These are phyloP conservation scores for Nevesoporus exiguus DNA, from an alignment of 768 basidiomycete genomes.

Conservation along the genomic window DNA sequence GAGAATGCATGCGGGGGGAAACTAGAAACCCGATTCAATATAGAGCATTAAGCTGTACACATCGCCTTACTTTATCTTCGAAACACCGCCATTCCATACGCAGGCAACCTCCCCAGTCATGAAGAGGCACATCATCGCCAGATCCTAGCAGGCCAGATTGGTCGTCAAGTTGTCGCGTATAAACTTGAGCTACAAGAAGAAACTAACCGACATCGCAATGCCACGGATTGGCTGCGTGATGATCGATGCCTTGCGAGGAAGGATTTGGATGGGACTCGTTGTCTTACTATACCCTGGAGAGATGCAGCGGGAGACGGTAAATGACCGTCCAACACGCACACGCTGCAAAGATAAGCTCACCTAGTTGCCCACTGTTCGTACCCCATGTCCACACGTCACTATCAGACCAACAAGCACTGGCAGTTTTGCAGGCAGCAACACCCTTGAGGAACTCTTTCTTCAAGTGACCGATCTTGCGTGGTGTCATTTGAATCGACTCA, in stretches of 20 bases:
- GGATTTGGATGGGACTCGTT: conserved; percentile 68
- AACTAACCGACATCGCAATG: conserved; percentile 69
- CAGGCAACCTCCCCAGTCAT: conserved; percentile 80
- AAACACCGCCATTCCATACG: conserved; percentile 70
- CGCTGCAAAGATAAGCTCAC: conserved; percentile 35
- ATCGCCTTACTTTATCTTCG: conserved; percentile 63
- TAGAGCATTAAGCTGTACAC: not conserved
- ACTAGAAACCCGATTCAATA: conserved; percentile 31
- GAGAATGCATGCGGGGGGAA: conserved; percentile 81
- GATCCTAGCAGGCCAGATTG: conserved; percentile 52
- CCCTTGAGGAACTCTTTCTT: conserved; percentile 78
- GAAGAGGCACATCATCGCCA: conserved; percentile 77
- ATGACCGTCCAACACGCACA: not conserved
- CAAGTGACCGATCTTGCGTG: conserved; percentile 73
- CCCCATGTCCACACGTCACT: conserved; percentile 85
- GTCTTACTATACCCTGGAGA: conserved; percentile 69
- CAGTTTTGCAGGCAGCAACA: conserved; percentile 80
- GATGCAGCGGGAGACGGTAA: not conserved
- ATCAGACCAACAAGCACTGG: conserved; percentile 87
- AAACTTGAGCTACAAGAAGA: not conserved
- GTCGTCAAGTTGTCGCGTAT: not conserved
- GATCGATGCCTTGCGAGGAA: conserved; percentile 79
- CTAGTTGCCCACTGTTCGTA: conserved; percentile 88
- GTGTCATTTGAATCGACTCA: conserved; percentile 72
- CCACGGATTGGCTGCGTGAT: conserved; percentile 66